phyloP scores from a whole-genome alignment of 2,329 filamentous ascomycete species.

The Penicillium brasilianum region DNA sequence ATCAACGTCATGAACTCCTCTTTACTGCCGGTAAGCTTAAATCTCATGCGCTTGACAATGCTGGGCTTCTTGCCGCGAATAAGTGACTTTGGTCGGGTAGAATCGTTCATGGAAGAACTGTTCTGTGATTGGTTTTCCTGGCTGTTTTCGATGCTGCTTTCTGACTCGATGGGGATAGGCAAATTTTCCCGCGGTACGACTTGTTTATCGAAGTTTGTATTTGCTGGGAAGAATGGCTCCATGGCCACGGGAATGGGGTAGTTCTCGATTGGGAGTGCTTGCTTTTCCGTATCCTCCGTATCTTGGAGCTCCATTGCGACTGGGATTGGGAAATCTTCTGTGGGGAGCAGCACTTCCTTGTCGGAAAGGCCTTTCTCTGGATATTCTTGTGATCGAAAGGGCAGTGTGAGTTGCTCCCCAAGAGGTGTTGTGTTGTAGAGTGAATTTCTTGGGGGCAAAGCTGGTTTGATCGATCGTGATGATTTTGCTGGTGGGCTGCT shows the following conservation, averaged over 20 bases:
- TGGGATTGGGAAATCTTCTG: conserved; percentile 23
- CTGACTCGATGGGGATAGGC: conserved; percentile 3
- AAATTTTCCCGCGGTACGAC: conserved; percentile 4
- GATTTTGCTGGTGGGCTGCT: background rate
- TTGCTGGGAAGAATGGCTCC: conserved; percentile 10
- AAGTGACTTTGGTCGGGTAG: background rate
- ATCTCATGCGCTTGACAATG: conserved; percentile 22
- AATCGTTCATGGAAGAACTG: background rate
- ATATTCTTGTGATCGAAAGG: background rate
- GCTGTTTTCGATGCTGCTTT: background rate
- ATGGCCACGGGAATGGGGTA: conserved; percentile 19
- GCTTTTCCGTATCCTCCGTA: conserved; percentile 7
- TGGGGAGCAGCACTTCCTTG: conserved; percentile 10
- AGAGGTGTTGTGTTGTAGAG: background rate
- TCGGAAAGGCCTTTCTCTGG: conserved; percentile 8
- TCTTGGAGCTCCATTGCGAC: conserved; percentile 13
- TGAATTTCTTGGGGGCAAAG: background rate
- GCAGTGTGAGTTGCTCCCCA: background rate
- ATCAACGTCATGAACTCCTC: conserved; percentile 20
- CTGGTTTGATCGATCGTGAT: background rate
- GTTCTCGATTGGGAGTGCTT: conserved; percentile 13
- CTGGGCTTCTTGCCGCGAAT: conserved; percentile 15
- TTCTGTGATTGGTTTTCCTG: background rate
- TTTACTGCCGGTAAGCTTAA: conserved; percentile 16
- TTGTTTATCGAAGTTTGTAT: conserved; percentile 16